Percentiles rank a stretch among this genome's conserved stretches.
Evolutionary conservation across 805 yeast genomes (phyloP).

Genomic region (Suhomyces emberorum): DNA sequence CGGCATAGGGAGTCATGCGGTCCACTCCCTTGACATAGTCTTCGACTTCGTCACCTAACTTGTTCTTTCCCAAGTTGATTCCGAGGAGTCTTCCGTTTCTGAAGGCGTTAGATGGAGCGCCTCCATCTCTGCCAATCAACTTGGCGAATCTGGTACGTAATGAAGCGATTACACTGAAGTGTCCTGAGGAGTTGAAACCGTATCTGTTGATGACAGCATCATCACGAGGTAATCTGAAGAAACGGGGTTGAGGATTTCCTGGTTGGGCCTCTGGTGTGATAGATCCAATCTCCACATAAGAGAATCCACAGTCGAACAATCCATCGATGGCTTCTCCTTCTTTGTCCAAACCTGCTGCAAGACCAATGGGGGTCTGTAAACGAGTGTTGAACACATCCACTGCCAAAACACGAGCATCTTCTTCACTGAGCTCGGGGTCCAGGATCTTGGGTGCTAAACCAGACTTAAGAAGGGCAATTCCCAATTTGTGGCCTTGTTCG

Average conservation of each 20-base stretch:
- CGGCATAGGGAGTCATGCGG: constrained; percentile 79
- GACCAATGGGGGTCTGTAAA: constrained; percentile 77
- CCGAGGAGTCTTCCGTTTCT: constrained; percentile 66
- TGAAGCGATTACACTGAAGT: constrained; percentile 65
- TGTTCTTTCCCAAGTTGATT: constrained; percentile 88
- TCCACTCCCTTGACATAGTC: constrained; percentile 86
- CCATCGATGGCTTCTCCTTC: constrained; percentile 89
- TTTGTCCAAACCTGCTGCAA: constrained; percentile 96
- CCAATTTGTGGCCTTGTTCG: constrained; percentile 81
- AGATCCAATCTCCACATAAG: constrained; percentile 90
- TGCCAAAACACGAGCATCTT: constrained; percentile 40
- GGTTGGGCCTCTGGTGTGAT: constrained; percentile 91
- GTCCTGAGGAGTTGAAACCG: constrained; percentile 93
- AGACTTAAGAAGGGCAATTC: constrained; percentile 63
- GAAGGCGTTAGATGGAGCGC: constrained; percentile 46
- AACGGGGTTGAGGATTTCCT: constrained; percentile 91
- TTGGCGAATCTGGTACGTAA: constrained; percentile 60
- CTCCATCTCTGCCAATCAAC: constrained; percentile 21
- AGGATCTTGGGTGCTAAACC: constrained; percentile 65
- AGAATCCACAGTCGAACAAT: constrained; percentile 72
- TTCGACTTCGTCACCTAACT: constrained; percentile 82
- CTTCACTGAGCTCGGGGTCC: constrained; percentile 44
- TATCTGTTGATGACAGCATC: constrained; percentile 91
- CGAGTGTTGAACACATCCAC: constrained; percentile 66
- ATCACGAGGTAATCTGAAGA: constrained; percentile 80